Percentiles rank a stretch among this genome's conserved stretches.
phyloP scores from a whole-genome alignment of 371 early-diverging fungal genomes.

The Mortierella sp. region DNA sequence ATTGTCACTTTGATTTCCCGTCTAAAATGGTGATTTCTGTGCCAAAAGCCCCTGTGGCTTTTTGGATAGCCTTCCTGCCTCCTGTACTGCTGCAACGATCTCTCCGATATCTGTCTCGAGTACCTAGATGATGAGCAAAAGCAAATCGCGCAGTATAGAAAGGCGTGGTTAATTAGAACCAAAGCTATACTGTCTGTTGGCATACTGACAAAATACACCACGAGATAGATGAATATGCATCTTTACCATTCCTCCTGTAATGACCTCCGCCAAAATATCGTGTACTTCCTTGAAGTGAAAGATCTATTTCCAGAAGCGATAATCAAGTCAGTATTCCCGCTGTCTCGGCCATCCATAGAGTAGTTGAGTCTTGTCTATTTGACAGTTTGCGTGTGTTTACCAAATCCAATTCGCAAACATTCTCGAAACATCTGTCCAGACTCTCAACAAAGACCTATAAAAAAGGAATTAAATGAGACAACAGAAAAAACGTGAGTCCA shows the following conservation, averaged over 20 bases:
- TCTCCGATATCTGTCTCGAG: constrained; percentile 76
- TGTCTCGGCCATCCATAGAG: neutral
- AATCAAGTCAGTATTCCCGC: neutral
- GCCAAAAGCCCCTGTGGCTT: constrained; percentile 57
- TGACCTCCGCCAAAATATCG: constrained; percentile 81
- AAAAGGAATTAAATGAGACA: neutral
- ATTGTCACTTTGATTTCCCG: neutral
- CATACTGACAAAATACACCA: neutral
- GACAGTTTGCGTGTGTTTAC: constrained; percentile 56
- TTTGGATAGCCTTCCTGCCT: constrained; percentile 64
- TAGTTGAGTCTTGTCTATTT: neutral
- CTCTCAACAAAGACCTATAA: constrained; percentile 94
- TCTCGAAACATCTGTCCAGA: constrained; percentile 92
- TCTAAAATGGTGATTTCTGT: constrained; percentile 49
- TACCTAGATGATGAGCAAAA: constrained; percentile 48
- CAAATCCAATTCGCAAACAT: constrained; percentile 97
- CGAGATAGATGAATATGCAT: neutral
- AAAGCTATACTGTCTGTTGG: too few species aligned
- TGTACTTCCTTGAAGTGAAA: constrained; percentile 86
- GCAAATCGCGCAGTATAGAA: neutral
- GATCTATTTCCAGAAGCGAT: constrained; percentile 60
- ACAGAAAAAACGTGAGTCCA: neutral
- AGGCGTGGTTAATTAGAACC: too few species aligned
- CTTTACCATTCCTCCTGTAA: constrained; percentile 81
- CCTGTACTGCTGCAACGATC: constrained; percentile 72